A percentile compares a stretch with the other conserved stretches of the same genome.
Evolutionary conservation across 306 rosid species (phyloP).

Genomic region (Castanopsis chinensis): DNA sequence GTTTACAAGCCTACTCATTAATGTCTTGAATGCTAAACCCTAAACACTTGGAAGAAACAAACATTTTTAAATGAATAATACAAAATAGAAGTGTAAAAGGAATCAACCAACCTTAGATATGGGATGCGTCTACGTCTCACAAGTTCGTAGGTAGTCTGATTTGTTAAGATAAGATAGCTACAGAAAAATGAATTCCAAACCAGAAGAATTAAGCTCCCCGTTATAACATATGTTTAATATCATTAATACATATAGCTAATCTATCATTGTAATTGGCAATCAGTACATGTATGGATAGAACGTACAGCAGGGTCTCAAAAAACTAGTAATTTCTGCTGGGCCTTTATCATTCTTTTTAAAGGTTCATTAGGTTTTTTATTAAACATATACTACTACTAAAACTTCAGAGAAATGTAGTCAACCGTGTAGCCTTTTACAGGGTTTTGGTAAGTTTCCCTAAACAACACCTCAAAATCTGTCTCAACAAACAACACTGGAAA

Average conservation of each 20-base stretch:
- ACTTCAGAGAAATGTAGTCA: neutral
- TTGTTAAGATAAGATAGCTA: constrained; percentile 90
- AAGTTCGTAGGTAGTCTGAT: constrained; percentile 92
- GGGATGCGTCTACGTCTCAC: constrained; percentile 92
- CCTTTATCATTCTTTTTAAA: too few relatives aligned
- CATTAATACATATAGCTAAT: neutral
- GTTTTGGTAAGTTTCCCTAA: neutral
- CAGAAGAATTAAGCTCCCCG: constrained; percentile 9
- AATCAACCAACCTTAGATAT: constrained; percentile 72
- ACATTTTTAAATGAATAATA: constrained; percentile 4
- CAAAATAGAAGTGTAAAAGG: constrained; percentile 11
- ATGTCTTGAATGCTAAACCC: too few relatives aligned
- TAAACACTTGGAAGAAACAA: neutral
- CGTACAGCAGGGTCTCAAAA: too few relatives aligned
- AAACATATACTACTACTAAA: neutral
- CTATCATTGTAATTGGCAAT: neutral
- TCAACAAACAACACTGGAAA: neutral
- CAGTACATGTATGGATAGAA: too few relatives aligned
- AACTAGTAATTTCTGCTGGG: too few relatives aligned
- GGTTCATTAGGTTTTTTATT: too few relatives aligned
- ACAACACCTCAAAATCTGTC: neutral
- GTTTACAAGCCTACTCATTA: too few relatives aligned
- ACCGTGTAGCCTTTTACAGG: neutral
- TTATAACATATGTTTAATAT: neutral
- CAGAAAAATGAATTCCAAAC: constrained; percentile 30